A percentile compares a stretch with the other conserved stretches of the same genome.
phyloP scores from a whole-genome alignment of 208 protist species.

The Porcisia deanei region DNA sequence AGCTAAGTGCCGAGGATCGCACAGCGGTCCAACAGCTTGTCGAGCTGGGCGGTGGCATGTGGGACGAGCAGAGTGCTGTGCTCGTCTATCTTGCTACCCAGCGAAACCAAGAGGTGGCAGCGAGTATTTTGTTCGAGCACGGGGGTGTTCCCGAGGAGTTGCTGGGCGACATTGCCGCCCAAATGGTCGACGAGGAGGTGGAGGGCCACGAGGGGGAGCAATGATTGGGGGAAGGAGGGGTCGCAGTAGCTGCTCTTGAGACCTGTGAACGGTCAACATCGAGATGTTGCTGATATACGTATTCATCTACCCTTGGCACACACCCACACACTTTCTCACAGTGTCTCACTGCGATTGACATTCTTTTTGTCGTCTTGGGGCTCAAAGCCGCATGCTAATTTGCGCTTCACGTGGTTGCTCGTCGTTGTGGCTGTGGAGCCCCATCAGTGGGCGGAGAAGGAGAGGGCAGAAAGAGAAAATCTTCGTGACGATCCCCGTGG shows the following conservation, averaged over 20 bases:
- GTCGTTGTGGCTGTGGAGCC: background rate
- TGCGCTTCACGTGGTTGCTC: background rate
- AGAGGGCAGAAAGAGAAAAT: background rate
- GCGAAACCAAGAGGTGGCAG: conserved; percentile 77
- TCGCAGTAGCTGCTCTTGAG: background rate
- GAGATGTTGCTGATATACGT: background rate
- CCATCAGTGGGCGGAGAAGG: background rate
- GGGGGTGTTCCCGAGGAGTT: conserved; percentile 59
- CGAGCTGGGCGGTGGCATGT: conserved; percentile 75
- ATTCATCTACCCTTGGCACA: background rate
- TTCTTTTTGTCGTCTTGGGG: background rate
- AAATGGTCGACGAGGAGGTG: conserved; percentile 28
- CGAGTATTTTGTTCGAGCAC: conserved; percentile 77
- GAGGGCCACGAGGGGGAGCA: conserved; percentile 31
- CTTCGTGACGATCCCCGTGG: background rate
- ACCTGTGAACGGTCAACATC: background rate
- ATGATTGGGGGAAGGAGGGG: background rate
- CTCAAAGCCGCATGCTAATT: background rate
- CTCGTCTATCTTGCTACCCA: conserved; percentile 73
- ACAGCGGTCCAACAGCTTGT: conserved; percentile 66
- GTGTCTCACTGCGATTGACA: too few species aligned
- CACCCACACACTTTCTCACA: too few species aligned
- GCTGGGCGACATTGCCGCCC: conserved; percentile 33
- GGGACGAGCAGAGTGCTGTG: conserved; percentile 68
- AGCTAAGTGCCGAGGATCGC: conserved; percentile 52